Conservation (phyloP, 805 yeast species). For the Cyberlindnera saturnus region DNA sequence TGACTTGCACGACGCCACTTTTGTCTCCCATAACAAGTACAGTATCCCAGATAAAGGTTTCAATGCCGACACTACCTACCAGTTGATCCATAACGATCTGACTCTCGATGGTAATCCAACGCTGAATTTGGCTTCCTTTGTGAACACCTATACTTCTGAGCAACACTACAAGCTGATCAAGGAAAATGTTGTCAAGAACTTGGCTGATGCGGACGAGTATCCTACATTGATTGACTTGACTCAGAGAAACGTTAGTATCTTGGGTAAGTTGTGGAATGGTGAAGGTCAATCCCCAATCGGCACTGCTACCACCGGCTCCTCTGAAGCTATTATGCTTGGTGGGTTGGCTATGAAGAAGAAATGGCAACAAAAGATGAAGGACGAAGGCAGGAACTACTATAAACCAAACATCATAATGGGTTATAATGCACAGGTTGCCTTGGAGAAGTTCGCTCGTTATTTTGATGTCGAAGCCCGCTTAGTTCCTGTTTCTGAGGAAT, state of each 20-base stretch:
- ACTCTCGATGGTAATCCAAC: constrained; percentile 79
- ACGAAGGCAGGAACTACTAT: constrained; percentile 49
- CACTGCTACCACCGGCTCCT: constrained; percentile 89
- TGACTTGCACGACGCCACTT: constrained; percentile 9
- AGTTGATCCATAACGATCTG: constrained; percentile 65
- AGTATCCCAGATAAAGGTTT: constrained; percentile 54
- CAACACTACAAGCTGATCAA: constrained; percentile 45
- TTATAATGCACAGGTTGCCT: constrained; percentile 86
- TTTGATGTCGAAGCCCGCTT: constrained; percentile 86
- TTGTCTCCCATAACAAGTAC: constrained; percentile 38
- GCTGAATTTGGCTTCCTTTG: constrained; percentile 84
- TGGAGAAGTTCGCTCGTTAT: constrained; percentile 90
- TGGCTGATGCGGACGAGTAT: constrained; percentile 92
- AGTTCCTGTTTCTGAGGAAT: constrained; percentile 54
- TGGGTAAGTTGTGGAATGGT: constrained; percentile 79
- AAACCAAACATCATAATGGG: constrained; percentile 90
- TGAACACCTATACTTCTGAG: constrained; percentile 64
- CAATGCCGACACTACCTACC: constrained; percentile 46
- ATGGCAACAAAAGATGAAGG: constrained; percentile 69
- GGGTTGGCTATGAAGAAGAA: constrained; percentile 88
- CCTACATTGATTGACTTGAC: constrained; percentile 80
- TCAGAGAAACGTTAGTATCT: constrained; percentile 73
- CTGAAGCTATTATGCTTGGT: constrained; percentile 91
- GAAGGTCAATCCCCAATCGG: constrained; percentile 57
- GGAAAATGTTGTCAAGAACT: constrained; percentile 77